Percentiles rank a stretch among this genome's conserved stretches.
phyloP scores from a whole-genome alignment of 805 yeast species.

The Spathaspora hagerdaliae region DNA sequence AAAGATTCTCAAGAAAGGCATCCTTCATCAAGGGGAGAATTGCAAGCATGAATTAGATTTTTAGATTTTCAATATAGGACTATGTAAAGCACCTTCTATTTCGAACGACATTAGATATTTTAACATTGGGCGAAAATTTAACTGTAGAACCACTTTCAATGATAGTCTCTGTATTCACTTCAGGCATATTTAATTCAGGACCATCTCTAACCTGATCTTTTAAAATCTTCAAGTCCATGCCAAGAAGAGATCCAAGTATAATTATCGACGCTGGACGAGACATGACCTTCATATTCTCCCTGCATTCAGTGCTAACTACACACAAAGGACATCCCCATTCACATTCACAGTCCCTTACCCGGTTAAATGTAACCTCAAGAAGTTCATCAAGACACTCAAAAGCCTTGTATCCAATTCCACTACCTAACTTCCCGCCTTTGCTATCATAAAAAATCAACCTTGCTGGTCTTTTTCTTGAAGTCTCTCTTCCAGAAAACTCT shows the following conservation, averaged over 20 bases:
- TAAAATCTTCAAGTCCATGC: slow-evolving; percentile 43
- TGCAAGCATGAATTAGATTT: background rate
- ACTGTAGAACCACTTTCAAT: slow-evolving; percentile 52
- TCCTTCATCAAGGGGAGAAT: slow-evolving; percentile 16
- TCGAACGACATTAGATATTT: slow-evolving; percentile 5
- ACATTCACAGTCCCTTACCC: slow-evolving; percentile 63
- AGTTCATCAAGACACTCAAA: slow-evolving; percentile 74
- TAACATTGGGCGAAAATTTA: slow-evolving; percentile 56
- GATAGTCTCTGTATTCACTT: slow-evolving; percentile 63
- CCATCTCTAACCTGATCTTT: slow-evolving; percentile 54
- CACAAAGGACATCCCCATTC: slow-evolving; percentile 84
- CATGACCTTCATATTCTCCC: slow-evolving; percentile 75
- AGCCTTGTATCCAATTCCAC: slow-evolving; percentile 76
- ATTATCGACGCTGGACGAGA: slow-evolving; percentile 84
- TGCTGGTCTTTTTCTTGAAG: slow-evolving; percentile 77
- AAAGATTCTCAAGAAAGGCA: slow-evolving; percentile 31
- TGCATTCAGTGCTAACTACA: slow-evolving; percentile 78
- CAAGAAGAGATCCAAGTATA: slow-evolving; percentile 59
- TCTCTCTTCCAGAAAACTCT: slow-evolving; percentile 77
- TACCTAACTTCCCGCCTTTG: slow-evolving; percentile 74
- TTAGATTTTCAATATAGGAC: background rate
- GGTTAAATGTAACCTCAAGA: slow-evolving; percentile 52
- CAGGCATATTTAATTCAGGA: slow-evolving; percentile 75
- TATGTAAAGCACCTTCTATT: background rate
- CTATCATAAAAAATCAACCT: slow-evolving; percentile 80